Conservation (phyloP, 495 filamentous ascomycete genomes). For the Neurospora sp. region DNA sequence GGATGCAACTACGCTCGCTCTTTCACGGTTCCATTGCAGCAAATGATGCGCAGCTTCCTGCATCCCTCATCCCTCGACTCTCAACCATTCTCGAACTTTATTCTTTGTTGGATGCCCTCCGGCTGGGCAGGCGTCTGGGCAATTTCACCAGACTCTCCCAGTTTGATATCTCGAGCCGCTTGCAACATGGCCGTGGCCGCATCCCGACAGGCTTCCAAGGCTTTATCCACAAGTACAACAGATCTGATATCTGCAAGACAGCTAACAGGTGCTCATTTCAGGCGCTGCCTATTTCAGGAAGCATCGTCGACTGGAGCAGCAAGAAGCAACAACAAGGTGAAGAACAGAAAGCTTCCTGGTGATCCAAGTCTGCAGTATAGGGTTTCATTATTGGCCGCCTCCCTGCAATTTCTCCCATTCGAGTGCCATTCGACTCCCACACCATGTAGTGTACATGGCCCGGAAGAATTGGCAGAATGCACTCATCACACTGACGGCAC, state of each 20-base stretch:
- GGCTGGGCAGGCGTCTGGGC: not conserved
- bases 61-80: not conserved
- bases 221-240: not conserved
- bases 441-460: not conserved
- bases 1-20: not conserved
- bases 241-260: not conserved
- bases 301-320: not conserved
- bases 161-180: not conserved
- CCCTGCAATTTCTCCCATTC: not conserved
- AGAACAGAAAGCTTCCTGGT: not conserved
- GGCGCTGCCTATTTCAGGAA: not conserved
- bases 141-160: not conserved
- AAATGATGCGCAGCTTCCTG: not conserved
- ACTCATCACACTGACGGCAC: not conserved
- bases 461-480: not conserved
- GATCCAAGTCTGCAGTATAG: not conserved
- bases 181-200: not conserved
- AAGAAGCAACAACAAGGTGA: not conserved
- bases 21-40: not conserved
- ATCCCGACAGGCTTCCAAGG: not conserved
- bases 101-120: not conserved
- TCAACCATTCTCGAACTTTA: not conserved
- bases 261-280: not conserved
- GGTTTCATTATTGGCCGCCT: not conserved
- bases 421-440: not conserved